Conservation (phyloP, 2,329 filamentous ascomycete genomes). For the Nemania sp. region DNA sequence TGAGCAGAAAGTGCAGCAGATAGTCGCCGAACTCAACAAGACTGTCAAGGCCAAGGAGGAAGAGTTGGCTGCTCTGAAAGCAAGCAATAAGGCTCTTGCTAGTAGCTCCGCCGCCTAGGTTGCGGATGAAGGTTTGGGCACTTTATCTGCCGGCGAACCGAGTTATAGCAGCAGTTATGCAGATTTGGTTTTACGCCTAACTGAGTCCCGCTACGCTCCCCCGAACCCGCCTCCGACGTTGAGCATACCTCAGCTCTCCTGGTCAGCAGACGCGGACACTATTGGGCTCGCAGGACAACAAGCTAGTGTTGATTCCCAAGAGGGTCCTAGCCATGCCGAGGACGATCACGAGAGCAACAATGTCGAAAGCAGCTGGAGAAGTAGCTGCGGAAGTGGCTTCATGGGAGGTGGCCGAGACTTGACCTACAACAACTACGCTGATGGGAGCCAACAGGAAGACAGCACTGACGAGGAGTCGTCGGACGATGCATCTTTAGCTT, state of each 20-base stretch:
- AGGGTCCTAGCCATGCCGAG: not conserved
- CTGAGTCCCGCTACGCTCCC: too few relatives aligned
- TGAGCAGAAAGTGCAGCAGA: slow-evolving; percentile 64
- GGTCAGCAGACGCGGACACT: not conserved
- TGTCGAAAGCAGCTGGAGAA: not conserved
- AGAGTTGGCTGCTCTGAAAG: slow-evolving; percentile 63
- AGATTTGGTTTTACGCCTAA: not conserved
- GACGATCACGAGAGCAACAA: not conserved
- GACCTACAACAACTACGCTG: not conserved
- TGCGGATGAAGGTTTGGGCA: slow-evolving; percentile 10
- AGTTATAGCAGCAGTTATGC: not conserved
- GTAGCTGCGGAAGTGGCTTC: not conserved
- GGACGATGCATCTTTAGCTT: not conserved
- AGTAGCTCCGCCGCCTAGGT: slow-evolving; percentile 30
- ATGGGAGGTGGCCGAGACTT: not conserved
- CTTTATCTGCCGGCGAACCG: not conserved
- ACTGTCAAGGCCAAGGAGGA: slow-evolving; percentile 69
- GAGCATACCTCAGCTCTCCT: not conserved
- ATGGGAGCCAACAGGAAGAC: not conserved
- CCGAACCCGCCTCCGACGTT: not conserved
- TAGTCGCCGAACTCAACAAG: slow-evolving; percentile 61
- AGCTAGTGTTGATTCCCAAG: not conserved
- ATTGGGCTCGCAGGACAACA: not conserved
- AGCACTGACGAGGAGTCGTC: not conserved
- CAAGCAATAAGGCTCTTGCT: slow-evolving; percentile 54